Evolutionary conservation across 2,329 filamentous ascomycete species (phyloP).

Genomic region (Colletotrichum euphorbiae): DNA sequence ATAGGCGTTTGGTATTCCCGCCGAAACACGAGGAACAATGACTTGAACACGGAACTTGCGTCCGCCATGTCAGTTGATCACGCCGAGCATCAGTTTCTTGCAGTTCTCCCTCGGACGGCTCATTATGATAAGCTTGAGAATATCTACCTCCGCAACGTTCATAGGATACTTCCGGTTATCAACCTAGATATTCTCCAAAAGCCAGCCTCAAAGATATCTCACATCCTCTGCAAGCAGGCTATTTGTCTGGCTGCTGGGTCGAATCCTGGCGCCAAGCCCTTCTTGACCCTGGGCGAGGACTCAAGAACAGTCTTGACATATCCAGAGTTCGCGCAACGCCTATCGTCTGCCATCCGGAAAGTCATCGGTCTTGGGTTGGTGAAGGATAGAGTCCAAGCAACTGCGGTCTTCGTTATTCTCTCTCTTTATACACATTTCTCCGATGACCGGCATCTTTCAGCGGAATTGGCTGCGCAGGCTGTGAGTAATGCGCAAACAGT

Average conservation of each 20-base stretch:
- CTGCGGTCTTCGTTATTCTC: constrained; percentile 50
- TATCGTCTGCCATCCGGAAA: constrained; percentile 38
- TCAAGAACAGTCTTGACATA: constrained; percentile 28
- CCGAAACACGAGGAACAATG: background rate
- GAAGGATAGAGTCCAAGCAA: constrained; percentile 40
- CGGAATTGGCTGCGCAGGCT: constrained; percentile 42
- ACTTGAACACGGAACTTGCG: constrained; percentile 10
- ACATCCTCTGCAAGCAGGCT: constrained; percentile 41
- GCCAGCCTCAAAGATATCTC: constrained; percentile 37
- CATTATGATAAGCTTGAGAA: constrained; percentile 41
- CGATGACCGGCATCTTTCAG: constrained; percentile 37
- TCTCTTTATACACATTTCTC: constrained; percentile 42
- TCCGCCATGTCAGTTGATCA: constrained; percentile 28
- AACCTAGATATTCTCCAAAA: constrained; percentile 41
- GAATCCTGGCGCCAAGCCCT: constrained; percentile 39
- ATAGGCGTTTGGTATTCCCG: constrained; percentile 40
- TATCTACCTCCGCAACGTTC: constrained; percentile 34
- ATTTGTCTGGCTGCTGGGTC: constrained; percentile 42
- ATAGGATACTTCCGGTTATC: constrained; percentile 42
- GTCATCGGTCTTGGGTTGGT: constrained; percentile 22
- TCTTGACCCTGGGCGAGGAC: constrained; percentile 36
- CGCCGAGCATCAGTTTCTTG: constrained; percentile 26
- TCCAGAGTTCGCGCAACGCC: constrained; percentile 31
- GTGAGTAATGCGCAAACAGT: constrained; percentile 43
- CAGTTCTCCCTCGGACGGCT: constrained; percentile 18